phyloP scores from a whole-genome alignment of 2,329 filamentous ascomycete genomes.

The Dactylonectria estremocensis region DNA sequence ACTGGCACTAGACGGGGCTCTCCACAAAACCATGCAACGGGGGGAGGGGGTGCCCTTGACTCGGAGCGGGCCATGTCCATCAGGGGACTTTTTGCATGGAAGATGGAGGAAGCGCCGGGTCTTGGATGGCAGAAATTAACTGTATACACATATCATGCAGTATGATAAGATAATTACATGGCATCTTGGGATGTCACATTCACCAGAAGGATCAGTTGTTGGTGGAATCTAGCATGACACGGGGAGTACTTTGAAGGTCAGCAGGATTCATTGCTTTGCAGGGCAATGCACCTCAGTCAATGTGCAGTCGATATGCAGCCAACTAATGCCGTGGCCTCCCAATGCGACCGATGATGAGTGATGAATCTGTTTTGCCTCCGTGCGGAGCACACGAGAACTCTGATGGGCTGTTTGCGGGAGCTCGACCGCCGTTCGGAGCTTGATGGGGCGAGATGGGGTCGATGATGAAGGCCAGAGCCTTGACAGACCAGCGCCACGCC shows the following conservation, averaged over 20 bases:
- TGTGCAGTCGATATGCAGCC: conserved; percentile 5
- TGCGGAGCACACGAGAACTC: not conserved
- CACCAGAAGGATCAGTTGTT: not conserved
- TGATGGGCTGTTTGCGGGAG: not conserved
- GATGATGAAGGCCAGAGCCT: not conserved
- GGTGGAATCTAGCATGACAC: not conserved
- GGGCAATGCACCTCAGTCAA: not conserved
- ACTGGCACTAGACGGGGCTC: conserved; percentile 17
- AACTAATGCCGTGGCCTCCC: conserved; percentile 15
- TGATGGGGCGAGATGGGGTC: conserved; percentile 8
- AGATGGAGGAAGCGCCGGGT: not conserved
- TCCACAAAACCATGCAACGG: conserved; percentile 25
- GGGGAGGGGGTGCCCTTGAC: conserved; percentile 15
- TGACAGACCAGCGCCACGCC: conserved; percentile 18
- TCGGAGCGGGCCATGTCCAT: conserved; percentile 1
- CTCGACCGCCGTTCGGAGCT: conserved; percentile 1
- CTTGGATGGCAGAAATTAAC: too few relatives aligned
- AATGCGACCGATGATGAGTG: not conserved
- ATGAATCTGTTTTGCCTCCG: not conserved
- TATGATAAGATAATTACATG: not conserved
- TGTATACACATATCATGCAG: too few relatives aligned
- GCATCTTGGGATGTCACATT: not conserved
- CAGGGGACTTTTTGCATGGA: conserved; percentile 3
- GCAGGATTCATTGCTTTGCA: not conserved
- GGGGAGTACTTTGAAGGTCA: not conserved